phyloP scores from a whole-genome alignment of 345 rosid genomes.

The Adansonia digitata region DNA sequence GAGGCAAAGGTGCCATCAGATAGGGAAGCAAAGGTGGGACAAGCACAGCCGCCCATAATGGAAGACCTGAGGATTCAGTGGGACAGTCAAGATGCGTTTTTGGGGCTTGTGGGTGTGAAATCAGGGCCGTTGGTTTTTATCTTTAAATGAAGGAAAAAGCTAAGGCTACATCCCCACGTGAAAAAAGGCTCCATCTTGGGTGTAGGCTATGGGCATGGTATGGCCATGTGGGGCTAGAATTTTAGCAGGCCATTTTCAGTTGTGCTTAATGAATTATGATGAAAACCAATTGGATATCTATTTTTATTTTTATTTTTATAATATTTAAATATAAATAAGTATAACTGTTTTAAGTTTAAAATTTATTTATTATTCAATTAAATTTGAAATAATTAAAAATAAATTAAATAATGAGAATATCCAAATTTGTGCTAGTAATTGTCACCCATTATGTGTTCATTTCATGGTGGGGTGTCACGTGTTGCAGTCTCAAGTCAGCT shows the following conservation, averaged over 20 bases:
- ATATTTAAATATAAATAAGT: no score
- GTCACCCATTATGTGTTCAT: no score
- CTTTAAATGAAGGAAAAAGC: conserved; percentile 2
- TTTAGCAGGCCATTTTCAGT: no score
- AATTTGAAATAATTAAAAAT: no score
- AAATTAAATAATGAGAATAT: no score
- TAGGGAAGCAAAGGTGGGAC: conserved; percentile 80
- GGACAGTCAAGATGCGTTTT: conserved; percentile 41
- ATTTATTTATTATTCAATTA: no score
- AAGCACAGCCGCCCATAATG: conserved; percentile 58
- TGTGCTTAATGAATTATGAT: no score
- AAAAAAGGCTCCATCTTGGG: conserved; percentile 22
- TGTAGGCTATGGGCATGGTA: conserved; percentile 21
- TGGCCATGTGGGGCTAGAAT: conserved; percentile 19
- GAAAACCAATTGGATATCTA: no score
- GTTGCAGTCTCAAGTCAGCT: conserved; percentile 9
- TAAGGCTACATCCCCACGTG: conserved; percentile 22
- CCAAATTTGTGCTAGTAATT: no score
- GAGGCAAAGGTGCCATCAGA: conserved; percentile 55
- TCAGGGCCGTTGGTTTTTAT: conserved; percentile 31
- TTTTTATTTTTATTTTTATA: no score
- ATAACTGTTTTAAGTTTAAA: no score
- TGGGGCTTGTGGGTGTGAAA: conserved; percentile 26
- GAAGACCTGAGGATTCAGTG: conserved; percentile 17
- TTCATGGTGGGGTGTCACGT: conserved; percentile 40